These are phyloP conservation scores for Exophiala sp. DNA, from an alignment of 2,329 filamentous ascomycete species.

Conservation along the genomic window DNA sequence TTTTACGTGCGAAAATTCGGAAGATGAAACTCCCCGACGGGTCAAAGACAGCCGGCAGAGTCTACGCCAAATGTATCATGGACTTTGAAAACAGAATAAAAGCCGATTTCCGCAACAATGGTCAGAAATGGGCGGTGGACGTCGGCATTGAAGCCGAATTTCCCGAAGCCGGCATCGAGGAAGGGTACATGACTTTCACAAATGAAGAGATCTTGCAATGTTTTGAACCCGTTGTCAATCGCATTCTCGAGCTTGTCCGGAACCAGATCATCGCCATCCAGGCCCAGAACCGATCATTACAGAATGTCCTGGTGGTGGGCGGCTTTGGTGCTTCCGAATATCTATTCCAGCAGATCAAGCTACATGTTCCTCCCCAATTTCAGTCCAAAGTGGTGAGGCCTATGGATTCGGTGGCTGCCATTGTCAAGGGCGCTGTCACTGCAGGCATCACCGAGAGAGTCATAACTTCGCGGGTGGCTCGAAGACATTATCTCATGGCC, in stretches of 20 bases:
- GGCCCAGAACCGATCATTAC: conserved; percentile 85
- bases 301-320: conserved; percentile 95
- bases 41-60: conserved; percentile 93
- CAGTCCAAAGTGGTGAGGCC: conserved; percentile 96
- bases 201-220: conserved; percentile 99
- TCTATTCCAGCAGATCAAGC: conserved; percentile 98
- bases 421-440: conserved; percentile 96
- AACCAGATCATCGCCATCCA: conserved; percentile 99
- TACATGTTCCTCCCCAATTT: conserved; percentile 96
- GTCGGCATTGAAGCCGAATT: conserved; percentile 98
- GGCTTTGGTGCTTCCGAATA: conserved; percentile 98
- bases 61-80: conserved; percentile 99
- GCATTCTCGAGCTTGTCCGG: conserved; percentile 88
- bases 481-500: conserved; percentile 98
- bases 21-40: conserved; percentile 99
- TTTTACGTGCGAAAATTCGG: conserved; percentile 90
- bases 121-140: conserved; percentile 98
- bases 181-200: conserved; percentile 99
- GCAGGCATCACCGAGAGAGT: conserved; percentile 96
- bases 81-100: conserved; percentile 99
- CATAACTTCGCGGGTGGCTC: conserved; percentile 91
- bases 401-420: conserved; percentile 97
- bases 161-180: conserved; percentile 94
- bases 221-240: conserved; percentile 96
- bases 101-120: conserved; percentile 98